phyloP scores from a whole-genome alignment of 164 flowering plant species.

The Kingdonia uniflora region DNA sequence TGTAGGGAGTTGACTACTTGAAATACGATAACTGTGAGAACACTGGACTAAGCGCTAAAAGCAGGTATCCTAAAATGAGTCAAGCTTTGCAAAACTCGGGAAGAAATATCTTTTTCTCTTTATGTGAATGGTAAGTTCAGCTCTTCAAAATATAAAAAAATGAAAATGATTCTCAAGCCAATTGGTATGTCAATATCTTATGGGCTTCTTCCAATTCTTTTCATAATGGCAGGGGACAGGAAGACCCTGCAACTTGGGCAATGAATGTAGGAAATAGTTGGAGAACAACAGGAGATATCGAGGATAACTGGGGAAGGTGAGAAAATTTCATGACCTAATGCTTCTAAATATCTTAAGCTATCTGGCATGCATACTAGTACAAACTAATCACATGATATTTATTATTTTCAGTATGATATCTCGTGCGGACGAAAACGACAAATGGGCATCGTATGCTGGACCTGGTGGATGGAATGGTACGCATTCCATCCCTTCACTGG shows the following conservation, averaged over 20 bases:
- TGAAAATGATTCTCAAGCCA: conserved; percentile 98
- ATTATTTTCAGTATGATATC: conserved; percentile 59
- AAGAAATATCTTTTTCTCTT: neutral
- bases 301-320: conserved; percentile 54
- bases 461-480: conserved; percentile 99
- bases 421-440: conserved; percentile 84
- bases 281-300: conserved; percentile 31
- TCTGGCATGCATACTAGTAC: too few relatives aligned
- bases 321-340: neutral
- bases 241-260: neutral
- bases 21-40: conserved; percentile 56
- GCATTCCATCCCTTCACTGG: neutral
- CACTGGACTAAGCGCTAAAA: too few relatives aligned
- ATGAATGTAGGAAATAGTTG: neutral
- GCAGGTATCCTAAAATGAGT: conserved; percentile 32
- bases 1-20: conserved; percentile 54
- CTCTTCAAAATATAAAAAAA: conserved; percentile 87
- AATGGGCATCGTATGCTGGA: conserved; percentile 98
- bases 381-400: too few relatives aligned
- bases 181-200: conserved; percentile 94
- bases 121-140: conserved; percentile 57
- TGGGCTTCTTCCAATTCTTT: neutral
- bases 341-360: conserved; percentile 45
- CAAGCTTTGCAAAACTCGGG: too few relatives aligned
- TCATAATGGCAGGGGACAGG: neutral